These are phyloP conservation scores for Cutaneotrichosporon arboriforme DNA, from an alignment of 1,284 basidiomycete species.

Conservation along the genomic window DNA sequence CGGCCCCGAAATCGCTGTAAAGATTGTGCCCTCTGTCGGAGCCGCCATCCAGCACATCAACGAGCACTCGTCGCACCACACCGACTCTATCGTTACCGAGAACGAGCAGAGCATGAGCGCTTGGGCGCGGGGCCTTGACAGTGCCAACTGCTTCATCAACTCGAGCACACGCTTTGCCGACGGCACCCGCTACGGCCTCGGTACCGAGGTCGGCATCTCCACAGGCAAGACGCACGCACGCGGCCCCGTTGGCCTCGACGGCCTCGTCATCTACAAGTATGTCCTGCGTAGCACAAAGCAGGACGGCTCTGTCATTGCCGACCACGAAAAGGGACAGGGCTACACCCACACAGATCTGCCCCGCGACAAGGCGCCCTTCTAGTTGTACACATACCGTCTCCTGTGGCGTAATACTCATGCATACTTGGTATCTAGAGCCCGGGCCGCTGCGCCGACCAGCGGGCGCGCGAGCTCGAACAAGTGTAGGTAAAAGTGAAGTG, in stretches of 20 bases:
- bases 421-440: slow-evolving; percentile 1
- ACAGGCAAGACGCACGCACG: slow-evolving; percentile 95
- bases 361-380: slow-evolving; percentile 37
- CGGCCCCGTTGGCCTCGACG: slow-evolving; percentile 93
- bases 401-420: background rate
- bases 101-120: slow-evolving; percentile 58
- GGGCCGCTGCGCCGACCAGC: slow-evolving; percentile 1
- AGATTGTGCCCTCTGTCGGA: slow-evolving; percentile 62
- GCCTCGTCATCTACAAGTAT: slow-evolving; percentile 92
- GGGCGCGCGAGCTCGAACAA: background rate
- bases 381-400: slow-evolving; percentile 2
- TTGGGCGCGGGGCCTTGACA: slow-evolving; percentile 84
- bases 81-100: slow-evolving; percentile 90
- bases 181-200: slow-evolving; percentile 94
- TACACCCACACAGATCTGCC: slow-evolving; percentile 62
- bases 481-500: too few species aligned
- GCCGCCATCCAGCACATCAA: slow-evolving; percentile 87
- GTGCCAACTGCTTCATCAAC: slow-evolving; percentile 90
- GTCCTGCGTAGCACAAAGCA: slow-evolving; percentile 68
- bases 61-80: slow-evolving; percentile 87
- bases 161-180: slow-evolving; percentile 94
- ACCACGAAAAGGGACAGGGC: slow-evolving; percentile 57
- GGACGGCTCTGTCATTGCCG: slow-evolving; percentile 64
- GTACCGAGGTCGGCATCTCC: slow-evolving; percentile 95
- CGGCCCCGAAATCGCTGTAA: slow-evolving; percentile 73